Percentiles rank a stretch among this genome's conserved stretches.
Conservation (phyloP, 73 alveolate genomes). For the Uronychia setigera region DNA sequence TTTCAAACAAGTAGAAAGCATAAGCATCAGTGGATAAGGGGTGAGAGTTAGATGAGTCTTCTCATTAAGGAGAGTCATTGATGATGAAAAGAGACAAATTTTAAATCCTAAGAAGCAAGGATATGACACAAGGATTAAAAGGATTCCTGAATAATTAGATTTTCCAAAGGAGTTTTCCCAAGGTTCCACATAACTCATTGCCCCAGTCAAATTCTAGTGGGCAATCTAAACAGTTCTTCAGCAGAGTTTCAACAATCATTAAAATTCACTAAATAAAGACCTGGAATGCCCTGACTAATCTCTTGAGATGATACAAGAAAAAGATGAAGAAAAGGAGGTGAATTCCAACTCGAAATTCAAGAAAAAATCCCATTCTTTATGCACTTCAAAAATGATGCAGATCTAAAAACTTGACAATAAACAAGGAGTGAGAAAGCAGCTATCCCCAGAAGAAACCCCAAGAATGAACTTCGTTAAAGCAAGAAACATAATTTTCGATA, state of each 20-base stretch:
- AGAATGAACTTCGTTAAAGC: background rate
- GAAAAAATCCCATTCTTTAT: background rate
- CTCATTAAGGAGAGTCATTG: background rate
- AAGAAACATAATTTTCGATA: background rate
- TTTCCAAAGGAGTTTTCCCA: background rate
- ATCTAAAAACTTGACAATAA: background rate
- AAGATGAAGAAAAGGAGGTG: background rate
- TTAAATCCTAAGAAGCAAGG: background rate
- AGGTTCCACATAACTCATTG: background rate
- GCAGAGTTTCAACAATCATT: no score
- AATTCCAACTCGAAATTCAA: background rate
- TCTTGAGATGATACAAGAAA: background rate
- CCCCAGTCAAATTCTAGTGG: background rate
- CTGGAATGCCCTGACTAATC: background rate
- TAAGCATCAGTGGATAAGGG: background rate
- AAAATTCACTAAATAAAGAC: background rate
- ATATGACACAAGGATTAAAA: background rate
- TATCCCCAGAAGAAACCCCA: background rate
- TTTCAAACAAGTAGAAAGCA: background rate
- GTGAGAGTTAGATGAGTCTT: background rate
- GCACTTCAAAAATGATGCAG: no score
- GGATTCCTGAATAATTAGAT: background rate
- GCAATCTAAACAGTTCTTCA: no score
- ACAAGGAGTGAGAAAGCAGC: background rate
- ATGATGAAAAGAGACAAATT: background rate